Evolutionary conservation across 140 eudicot genomes (phyloP).

Genomic region (Cichorium intybus): DNA sequence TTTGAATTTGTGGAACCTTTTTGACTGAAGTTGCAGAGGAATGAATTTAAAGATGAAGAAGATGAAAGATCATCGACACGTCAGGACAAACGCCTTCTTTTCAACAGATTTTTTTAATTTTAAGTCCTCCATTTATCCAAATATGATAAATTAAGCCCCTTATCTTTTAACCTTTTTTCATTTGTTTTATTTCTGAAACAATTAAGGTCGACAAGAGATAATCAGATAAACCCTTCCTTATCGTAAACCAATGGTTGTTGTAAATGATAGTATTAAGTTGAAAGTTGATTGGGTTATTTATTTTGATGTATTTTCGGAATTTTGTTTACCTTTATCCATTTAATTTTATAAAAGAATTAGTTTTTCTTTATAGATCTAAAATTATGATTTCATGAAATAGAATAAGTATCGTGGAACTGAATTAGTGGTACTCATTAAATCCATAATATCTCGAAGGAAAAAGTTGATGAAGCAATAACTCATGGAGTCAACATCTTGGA

Average conservation of each 20-base stretch:
- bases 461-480: slow-evolving; percentile 4
- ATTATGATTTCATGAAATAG: neutral
- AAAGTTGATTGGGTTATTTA: too few relatives aligned
- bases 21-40: slow-evolving; percentile 3
- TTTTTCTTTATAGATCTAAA: too few relatives aligned
- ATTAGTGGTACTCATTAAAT: neutral
- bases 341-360: too few relatives aligned
- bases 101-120: slow-evolving; percentile 23
- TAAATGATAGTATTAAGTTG: too few relatives aligned
- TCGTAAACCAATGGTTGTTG: neutral
- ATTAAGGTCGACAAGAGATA: neutral
- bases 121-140: neutral
- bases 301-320: too few relatives aligned
- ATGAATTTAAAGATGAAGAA: slow-evolving; percentile 11
- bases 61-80: slow-evolving; percentile 21
- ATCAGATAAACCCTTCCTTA: neutral
- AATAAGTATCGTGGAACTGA: neutral
- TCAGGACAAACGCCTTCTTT: slow-evolving; percentile 7
- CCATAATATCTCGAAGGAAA: neutral
- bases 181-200: neutral
- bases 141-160: slow-evolving; percentile 7
- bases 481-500: slow-evolving; percentile 29
- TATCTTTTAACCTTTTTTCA: neutral
- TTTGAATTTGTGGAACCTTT: neutral
- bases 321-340: neutral